Evolutionary conservation across 805 yeast species (phyloP), one percentile per base, ranked within the genome.

Genomic region (Pichia gijzeniarum): DNA sequence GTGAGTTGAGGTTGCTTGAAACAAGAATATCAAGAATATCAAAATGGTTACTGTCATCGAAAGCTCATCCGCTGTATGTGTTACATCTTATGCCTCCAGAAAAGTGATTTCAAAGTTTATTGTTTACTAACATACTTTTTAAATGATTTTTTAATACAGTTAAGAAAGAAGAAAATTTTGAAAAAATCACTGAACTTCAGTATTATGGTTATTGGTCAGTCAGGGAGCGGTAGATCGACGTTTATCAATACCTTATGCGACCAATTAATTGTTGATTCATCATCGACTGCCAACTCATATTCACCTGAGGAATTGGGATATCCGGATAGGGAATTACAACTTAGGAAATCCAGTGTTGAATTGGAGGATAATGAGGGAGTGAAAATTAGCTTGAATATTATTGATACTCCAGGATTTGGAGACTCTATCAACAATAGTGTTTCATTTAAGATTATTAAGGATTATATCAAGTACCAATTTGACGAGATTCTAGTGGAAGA

Each of bases 151-250:
- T n/a, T 34, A 10, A 34, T 35, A 44, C 38, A 61, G 65, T 55
- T 79, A 49, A 76, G 87, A 62, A 85, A 85, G 68, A 79, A 85
- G 62, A 86, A 86, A 69, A 83, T 81, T 41, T 69, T 85, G 64
- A 87, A 86, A 65, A 84, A 86, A 65, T 85, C 89, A 30, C 79
- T 86, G 68, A 86, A 85, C 59, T 87, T 89, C 71, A 83, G 95
- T 19, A 62, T 85, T 48, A 82, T 89, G 91, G 81, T 86, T 33
- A 82, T 87, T 45, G 97, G 96, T 36, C 84, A 85, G 60, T 78
- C 82, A 39, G 97, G 97, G 2, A 70, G 80, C 38, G 96, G 96
- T 16, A 77, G 96, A 62, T 84, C 95, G n/a, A 89, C 96, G 5
- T 83, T 89, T 57, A 86, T 90, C 62, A 89, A 90, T 68, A 84